Evolutionary conservation across 2,329 filamentous ascomycete genomes (phyloP), one percentile per base, ranked within the genome.

Genomic region (Fusarium hainanense): DNA sequence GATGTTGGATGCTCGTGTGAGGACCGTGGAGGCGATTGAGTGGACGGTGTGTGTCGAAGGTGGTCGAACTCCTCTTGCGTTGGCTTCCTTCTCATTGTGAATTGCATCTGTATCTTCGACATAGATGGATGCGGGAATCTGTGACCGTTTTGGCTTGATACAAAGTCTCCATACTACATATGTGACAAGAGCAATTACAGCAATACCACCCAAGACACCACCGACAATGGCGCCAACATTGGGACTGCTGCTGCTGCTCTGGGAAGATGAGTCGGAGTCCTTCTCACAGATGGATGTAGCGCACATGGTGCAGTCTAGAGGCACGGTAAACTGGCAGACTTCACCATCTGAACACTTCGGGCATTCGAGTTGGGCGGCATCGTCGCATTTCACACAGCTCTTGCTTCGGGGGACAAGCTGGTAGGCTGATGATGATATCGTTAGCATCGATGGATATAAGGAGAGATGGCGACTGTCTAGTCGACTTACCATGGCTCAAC

Each of bases 1-100:
- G 78, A 99, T 95, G 83, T 99, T 99, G 76, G 96, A 98, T 50
- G 96, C 96, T 67, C 96, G 90, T 20, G 96, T 98, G 65, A 98
- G 88, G 63, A 98, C 94, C 27, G 95, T 98, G 12, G 94, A 98
- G 18, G 96, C 96, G 77, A 99, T 93, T 14, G 95, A 98, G 75
- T 92, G 88, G 57, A 95, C 91, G n/a, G 93, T 93, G 78, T 96
- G 90, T 46, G 93, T 92, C 13, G 94, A 96, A 58, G 92, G 88
- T 73, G 94, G 87, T 84, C 84, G 59, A 79, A 84, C 77, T 85
- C 77, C 71, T 52, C 79, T 72, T 4, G 77, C 73, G 25, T 70
- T 71, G 32, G 71, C 86, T 69, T 85, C 83, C 82, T 87, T 84
- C 77, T 87, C 80, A 76, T 75, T 74, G 37, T 76, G 75, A 12